Evolutionary conservation across 1,139 yeast genomes (phyloP).

Genomic region (Pichia sp.): DNA sequence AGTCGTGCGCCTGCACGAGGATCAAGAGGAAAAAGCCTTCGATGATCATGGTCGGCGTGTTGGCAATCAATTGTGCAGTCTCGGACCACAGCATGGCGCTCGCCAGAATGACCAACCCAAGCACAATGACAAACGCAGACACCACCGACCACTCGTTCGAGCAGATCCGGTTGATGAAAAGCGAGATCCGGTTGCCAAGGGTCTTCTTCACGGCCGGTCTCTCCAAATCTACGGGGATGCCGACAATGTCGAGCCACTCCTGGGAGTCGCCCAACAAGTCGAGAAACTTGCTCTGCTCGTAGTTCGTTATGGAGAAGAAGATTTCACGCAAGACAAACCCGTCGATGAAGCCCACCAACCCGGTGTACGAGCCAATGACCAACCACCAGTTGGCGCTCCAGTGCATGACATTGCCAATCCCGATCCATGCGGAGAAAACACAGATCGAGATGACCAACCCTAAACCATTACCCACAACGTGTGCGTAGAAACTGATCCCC

Average conservation of each 20-base stretch:
- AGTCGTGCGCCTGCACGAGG: slow-evolving; percentile 35
- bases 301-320: slow-evolving; percentile 31
- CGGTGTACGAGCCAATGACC: slow-evolving; percentile 41
- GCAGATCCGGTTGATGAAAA: slow-evolving; percentile 18
- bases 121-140: slow-evolving; percentile 25
- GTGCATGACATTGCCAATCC: slow-evolving; percentile 33
- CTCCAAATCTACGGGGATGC: slow-evolving; percentile 36
- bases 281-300: slow-evolving; percentile 31
- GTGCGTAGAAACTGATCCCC: slow-evolving; percentile 36
- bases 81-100: slow-evolving; percentile 34
- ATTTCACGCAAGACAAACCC: slow-evolving; percentile 38
- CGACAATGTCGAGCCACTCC: slow-evolving; percentile 62
- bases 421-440: slow-evolving; percentile 36
- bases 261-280: slow-evolving; percentile 57
- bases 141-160: slow-evolving; percentile 31
- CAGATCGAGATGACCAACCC: slow-evolving; percentile 34
- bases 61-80: slow-evolving; percentile 36
- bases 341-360: slow-evolving; percentile 38
- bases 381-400: slow-evolving; percentile 40
- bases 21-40: slow-evolving; percentile 37
- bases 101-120: slow-evolving; percentile 32
- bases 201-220: slow-evolving; percentile 19
- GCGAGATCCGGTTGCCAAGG: slow-evolving; percentile 27
- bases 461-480: slow-evolving; percentile 37
- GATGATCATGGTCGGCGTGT: slow-evolving; percentile 39